These are phyloP conservation scores for Diaporthe batatas DNA, from an alignment of 2,329 filamentous ascomycete genomes.

Conservation along the genomic window DNA sequence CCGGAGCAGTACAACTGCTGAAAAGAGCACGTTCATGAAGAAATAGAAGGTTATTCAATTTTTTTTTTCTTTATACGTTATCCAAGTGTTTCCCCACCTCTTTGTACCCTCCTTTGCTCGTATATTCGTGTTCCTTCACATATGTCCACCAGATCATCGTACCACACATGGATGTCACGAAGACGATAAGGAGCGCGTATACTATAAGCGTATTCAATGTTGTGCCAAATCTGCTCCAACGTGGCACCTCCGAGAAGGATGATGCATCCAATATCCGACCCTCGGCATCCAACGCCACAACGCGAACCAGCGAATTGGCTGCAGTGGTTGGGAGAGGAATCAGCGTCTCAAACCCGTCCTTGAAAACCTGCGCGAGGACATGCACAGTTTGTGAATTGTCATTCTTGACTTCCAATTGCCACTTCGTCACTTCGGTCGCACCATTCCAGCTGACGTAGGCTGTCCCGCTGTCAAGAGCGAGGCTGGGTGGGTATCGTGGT, in stretches of 20 bases:
- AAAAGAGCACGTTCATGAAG: too few relatives aligned
- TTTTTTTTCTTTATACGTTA: not conserved
- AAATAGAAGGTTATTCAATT: not conserved
- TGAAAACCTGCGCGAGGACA: constrained; percentile 39
- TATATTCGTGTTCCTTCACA: not conserved
- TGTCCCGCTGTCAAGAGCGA: constrained; percentile 35
- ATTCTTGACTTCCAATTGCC: constrained; percentile 42
- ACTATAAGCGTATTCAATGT: constrained; percentile 36
- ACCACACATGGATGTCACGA: constrained; percentile 29
- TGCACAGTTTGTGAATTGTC: constrained; percentile 17
- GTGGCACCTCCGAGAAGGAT: constrained; percentile 33
- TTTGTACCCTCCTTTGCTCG: not conserved
- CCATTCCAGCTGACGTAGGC: constrained; percentile 45
- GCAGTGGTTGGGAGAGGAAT: constrained; percentile 39
- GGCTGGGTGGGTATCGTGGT: constrained; percentile 37
- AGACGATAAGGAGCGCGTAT: constrained; percentile 2
- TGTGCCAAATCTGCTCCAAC: constrained; percentile 31
- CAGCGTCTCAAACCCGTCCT: constrained; percentile 42
- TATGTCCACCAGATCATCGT: constrained; percentile 39
- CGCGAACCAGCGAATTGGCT: constrained; percentile 32
- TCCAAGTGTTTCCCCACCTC: not conserved
- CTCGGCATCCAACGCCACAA: constrained; percentile 31
- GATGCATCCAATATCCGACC: constrained; percentile 38
- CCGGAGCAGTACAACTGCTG: too few relatives aligned
- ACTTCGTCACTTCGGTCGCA: constrained; percentile 42